Evolutionary conservation across 768 basidiomycete genomes (phyloP), one percentile per base, ranked within the genome.

Genomic region (Cyclocybe cylindracea): DNA sequence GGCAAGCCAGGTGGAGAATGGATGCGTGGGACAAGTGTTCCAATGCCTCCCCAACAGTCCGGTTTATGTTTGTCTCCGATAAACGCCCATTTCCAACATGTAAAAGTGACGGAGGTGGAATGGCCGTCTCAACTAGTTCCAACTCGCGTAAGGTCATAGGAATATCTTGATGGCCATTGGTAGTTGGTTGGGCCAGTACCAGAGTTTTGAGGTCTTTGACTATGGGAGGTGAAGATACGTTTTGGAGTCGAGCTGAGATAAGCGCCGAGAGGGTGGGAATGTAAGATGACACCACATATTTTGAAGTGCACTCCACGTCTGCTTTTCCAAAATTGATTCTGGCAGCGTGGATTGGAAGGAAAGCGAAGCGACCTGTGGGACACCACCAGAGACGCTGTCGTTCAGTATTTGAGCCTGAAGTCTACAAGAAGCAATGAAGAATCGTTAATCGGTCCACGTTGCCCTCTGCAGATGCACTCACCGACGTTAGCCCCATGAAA

Each of bases 311-410:
- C 10, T 51, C 50, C 4, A 24, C 7, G n/a, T 19, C 16, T 7
- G 31, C n/a, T 10, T 40, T 40, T 4, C 46, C 50, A 34, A 55
- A 58, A 36, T 50, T 43, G 3, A 41, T 34, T 19, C 53, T 53
- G 7, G 57, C 57, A 0, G 57, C 57, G 31, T 58, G 57, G 13
- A 58, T 29, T 11, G 57, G 57, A 14, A 58, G 19, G 36, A 58
- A 54, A 7, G 50, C 14, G 36, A 58, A 51, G 34, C 34, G 39
- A 16, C 57, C 57, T 6, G 57, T 58, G 24, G 57, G 57, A 44
- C 53, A 58, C 57, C 57, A 58, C 57, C 57, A 58, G 5, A 58
- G n/a, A 13, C 57, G 49, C 8, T 19, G 38, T 10, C 50, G 40
- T 19, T 47, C 37, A 7, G 34, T 24, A 2, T 35, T 7, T 5